phyloP scores from a whole-genome alignment of 768 basidiomycete species.

The Suillus fuscotomentosus region DNA sequence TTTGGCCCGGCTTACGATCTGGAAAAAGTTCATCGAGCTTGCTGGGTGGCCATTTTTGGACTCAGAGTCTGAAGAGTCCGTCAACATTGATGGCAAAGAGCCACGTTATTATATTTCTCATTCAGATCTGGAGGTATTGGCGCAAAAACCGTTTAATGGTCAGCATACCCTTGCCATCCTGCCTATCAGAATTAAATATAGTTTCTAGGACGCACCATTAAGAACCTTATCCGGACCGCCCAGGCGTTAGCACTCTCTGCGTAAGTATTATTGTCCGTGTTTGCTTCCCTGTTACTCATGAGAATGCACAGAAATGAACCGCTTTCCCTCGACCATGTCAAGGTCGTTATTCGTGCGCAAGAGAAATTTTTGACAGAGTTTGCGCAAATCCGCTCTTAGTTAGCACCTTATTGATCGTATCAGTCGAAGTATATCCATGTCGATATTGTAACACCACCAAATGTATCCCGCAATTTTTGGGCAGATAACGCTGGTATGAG shows the following conservation, averaged over 20 bases:
- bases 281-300: neutral
- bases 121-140: conserved; percentile 21
- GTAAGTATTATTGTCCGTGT: conserved; percentile 10
- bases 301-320: conserved; percentile 11
- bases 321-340: conserved; percentile 19
- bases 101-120: conserved; percentile 6
- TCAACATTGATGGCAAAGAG: conserved; percentile 7
- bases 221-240: conserved; percentile 32
- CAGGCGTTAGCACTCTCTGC: conserved; percentile 25
- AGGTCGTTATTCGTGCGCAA: conserved; percentile 20
- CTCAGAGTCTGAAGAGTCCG: conserved; percentile 4
- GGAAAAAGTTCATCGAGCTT: conserved; percentile 26
- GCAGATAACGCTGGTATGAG: neutral
- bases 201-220: conserved; percentile 24
- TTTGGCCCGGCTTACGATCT: conserved; percentile 18
- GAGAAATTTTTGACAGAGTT: conserved; percentile 27
- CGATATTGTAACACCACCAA: conserved; percentile 2
- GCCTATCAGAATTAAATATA: neutral
- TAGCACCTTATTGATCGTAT: neutral
- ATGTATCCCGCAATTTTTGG: neutral
- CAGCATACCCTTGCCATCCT: neutral
- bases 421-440: neutral
- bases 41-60: conserved; percentile 11
- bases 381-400: conserved; percentile 3
- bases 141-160: conserved; percentile 29